These are phyloP conservation scores for Helicostylum pulchrum DNA, from an alignment of 192 early-diverging fungal genomes.

Conservation along the genomic window DNA sequence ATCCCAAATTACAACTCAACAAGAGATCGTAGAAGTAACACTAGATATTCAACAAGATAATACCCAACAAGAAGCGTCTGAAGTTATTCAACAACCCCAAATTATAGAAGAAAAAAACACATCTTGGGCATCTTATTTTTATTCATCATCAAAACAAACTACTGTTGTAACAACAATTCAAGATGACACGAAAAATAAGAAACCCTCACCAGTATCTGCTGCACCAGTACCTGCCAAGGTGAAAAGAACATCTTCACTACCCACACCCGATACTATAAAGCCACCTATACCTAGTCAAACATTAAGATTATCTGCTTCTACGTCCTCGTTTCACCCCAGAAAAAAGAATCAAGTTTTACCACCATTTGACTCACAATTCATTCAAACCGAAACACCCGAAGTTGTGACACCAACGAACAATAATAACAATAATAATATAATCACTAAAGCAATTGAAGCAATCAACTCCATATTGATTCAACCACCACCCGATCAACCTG, in stretches of 20 bases:
- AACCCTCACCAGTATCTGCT: not conserved
- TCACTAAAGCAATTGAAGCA: conserved; percentile 7
- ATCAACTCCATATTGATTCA: conserved; percentile 5
- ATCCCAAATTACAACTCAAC: no score
- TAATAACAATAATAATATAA: conserved; percentile 1
- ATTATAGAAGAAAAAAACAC: no score
- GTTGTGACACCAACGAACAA: not conserved
- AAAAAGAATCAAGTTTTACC: conserved; percentile 28
- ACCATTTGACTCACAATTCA: conserved; percentile 31
- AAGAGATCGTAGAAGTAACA: no score
- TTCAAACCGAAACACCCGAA: not conserved
- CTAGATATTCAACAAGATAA: no score
- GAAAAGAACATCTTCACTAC: not conserved
- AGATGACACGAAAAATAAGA: not conserved
- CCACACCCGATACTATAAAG: not conserved
- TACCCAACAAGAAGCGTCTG: no score
- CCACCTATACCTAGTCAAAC: not conserved
- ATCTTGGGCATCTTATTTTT: no score
- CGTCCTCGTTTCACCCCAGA: not conserved
- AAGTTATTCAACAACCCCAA: no score
- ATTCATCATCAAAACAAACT: no score
- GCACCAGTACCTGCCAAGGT: no score
- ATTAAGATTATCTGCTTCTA: not conserved
- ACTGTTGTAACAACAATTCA: no score
- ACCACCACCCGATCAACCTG: not conserved